Evolutionary conservation across 78 protist genomes (phyloP), one percentile per base, ranked within the genome.

Genomic region (Dictyostelium firmibasis): DNA sequence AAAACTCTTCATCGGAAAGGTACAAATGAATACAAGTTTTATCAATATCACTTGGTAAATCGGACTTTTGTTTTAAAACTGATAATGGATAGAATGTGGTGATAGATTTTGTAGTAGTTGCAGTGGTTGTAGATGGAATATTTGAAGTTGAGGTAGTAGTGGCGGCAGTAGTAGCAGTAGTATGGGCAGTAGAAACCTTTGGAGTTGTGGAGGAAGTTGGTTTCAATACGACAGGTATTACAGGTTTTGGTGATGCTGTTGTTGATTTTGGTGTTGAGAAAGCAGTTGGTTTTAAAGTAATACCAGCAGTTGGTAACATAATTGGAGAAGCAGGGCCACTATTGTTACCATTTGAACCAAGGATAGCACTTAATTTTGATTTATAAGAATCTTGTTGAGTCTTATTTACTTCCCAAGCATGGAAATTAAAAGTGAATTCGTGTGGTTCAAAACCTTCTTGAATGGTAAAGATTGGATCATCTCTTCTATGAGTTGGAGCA

Each of bases 401-500:
- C 47, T 79, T 79, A 44, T 44, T 38, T 29, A 27, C 36, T 23
- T 79, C 70, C 84, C 84, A 79, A 11, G 84, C 84, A 29, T 79
- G 84, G 70, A 79, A 79, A 79, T 44, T 44, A 13, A 27, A 38
- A 79, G 36, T 79, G 69, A 79, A 79, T 79, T 79, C 69, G 6
- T 44, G 18, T 27, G 84, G 84, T 57, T 82, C 86, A 44, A 33
- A 16, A 82, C 76, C 70, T 2, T 35, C 50, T 20, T 57, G 38
- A 82, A 82, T 60, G 64, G 20, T 50, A 43, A 33, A 50, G 50
- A 82, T 60, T 82, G 70, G 86, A 82, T 50, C 75, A 57, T 82
- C 77, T 82, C 38, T 82, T 82, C 86, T 82, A 23, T 31, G 41
- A 16, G 64, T 14, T 82, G 86, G 43, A n/a, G 86, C 70, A 57